Evolutionary conservation across 2,329 filamentous ascomycete species (phyloP), one percentile per base, ranked within the genome.

Genomic region (Tolypocladium ophioglossoides): DNA sequence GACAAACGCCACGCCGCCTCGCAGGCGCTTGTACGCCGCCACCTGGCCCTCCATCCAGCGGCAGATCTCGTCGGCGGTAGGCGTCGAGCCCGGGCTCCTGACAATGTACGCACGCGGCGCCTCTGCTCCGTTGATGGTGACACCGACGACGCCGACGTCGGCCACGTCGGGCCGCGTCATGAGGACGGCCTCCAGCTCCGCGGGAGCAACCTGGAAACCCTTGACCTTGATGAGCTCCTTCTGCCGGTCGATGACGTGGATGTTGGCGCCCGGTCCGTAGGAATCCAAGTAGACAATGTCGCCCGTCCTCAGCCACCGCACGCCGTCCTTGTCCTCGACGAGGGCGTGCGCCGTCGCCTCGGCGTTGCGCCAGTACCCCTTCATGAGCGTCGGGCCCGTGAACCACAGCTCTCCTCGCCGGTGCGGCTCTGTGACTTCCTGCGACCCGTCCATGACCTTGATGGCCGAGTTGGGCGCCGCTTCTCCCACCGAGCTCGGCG

Each of bases 341-440:
- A 88, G 94, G 0, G 89, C 91, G 64, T 92, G 88, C 52, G 78
- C 75, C 32, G 84, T 92, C 2, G 90, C 89, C 63, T 87, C 83
- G 37, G 87, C 82, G 63, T 94, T 92, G 70, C 91, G 86, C 53
- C 94, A 72, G 63, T 95, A 95, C 1, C 90, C 90, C 0, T 94
- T 70, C 0, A 87, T 83, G 2, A 92, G 79, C 2, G 84, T 84
- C 0, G 89, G 89, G 0, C 80, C 81, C 65, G 87, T 85, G 30
- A 94, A 79, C 32, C 87, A 77, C n/a, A 95, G 77, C 69, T 95
- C 90, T 39, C 90, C 90, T 0, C 85, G 85, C 53, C 82, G 79
- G 57, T 89, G 69, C 58, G 86, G 85, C 14, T 72, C 77, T 0
- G 78, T 84, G 53, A 89, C 74, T 62, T 89, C 86, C 4, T 74